Percentiles rank a stretch among this genome's conserved stretches.
Conservation (phyloP, 75 land plant species). For the Sequoia sempervirens region DNA sequence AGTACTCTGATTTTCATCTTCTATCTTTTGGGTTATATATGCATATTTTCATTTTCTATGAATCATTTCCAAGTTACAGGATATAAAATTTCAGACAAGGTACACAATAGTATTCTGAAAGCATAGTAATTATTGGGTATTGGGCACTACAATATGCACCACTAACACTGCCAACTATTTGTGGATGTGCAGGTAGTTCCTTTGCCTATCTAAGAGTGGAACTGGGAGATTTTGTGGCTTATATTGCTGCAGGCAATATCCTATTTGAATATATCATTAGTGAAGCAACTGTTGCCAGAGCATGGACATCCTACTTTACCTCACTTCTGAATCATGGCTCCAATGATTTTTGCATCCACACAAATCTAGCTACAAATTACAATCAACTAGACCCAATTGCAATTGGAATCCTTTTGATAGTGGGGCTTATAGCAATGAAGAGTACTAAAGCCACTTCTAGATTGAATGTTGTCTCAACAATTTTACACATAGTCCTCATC, state of each 20-base stretch:
- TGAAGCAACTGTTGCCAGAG: conserved; percentile 68
- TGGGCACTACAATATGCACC: background rate
- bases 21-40: background rate
- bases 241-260: conserved; percentile 86
- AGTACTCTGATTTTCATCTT: background rate
- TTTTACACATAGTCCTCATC: conserved; percentile 53
- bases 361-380: conserved; percentile 31
- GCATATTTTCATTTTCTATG: background rate
- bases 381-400: conserved; percentile 74
- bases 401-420: conserved; percentile 32
- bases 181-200: conserved; percentile 54
- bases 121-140: background rate
- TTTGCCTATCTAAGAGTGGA: conserved; percentile 87
- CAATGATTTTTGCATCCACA: conserved; percentile 52
- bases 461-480: conserved; percentile 61
- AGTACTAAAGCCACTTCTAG: conserved; percentile 67
- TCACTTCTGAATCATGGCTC: conserved; percentile 51
- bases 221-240: conserved; percentile 87
- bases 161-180: background rate
- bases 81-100: background rate
- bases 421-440: conserved; percentile 31
- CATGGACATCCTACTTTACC: conserved; percentile 89
- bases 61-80: background rate
- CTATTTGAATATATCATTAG: conserved; percentile 71
- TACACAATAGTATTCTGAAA: background rate